phyloP scores from a whole-genome alignment of 352 stramenopile species.

The Pythium apleroticum region DNA sequence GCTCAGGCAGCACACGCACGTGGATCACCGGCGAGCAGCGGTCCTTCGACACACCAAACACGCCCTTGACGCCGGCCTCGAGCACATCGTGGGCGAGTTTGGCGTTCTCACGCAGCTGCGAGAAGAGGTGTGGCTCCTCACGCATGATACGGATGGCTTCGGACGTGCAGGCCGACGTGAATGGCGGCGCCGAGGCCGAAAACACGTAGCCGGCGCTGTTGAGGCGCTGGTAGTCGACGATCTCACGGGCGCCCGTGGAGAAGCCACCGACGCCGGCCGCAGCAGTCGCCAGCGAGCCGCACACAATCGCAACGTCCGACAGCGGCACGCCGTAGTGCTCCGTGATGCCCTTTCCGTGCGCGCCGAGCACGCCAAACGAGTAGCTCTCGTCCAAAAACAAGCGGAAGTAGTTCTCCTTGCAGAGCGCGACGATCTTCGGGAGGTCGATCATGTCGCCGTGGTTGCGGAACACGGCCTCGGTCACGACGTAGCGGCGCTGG shows the following conservation, averaged over 20 bases:
- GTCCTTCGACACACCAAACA: slow-evolving; percentile 61
- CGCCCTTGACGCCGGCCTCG: slow-evolving; percentile 32
- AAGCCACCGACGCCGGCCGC: slow-evolving; percentile 95
- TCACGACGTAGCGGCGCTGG: slow-evolving; percentile 97
- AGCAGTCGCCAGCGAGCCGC: slow-evolving; percentile 92
- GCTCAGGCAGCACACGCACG: slow-evolving; percentile 49
- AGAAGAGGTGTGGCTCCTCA: slow-evolving; percentile 73
- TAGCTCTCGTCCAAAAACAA: slow-evolving; percentile 90
- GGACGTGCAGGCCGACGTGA: slow-evolving; percentile 90
- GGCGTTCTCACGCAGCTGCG: slow-evolving; percentile 62
- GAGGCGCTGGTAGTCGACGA: slow-evolving; percentile 98
- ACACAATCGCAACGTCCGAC: slow-evolving; percentile 93
- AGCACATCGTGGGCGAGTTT: slow-evolving; percentile 60
- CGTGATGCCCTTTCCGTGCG: slow-evolving; percentile 78
- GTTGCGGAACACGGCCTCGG: slow-evolving; percentile 98
- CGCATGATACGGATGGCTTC: slow-evolving; percentile 87
- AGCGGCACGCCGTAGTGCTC: slow-evolving; percentile 81
- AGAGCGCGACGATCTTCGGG: slow-evolving; percentile 92
- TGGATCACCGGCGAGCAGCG: slow-evolving; percentile 72
- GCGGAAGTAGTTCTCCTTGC: slow-evolving; percentile 86
- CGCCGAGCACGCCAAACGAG: slow-evolving; percentile 95
- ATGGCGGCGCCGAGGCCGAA: slow-evolving; percentile 96
- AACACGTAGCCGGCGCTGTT: slow-evolving; percentile 98
- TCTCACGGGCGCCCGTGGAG: slow-evolving; percentile 95
- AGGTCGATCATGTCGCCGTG: slow-evolving; percentile 94